A percentile compares a stretch with the other conserved stretches of the same genome.
These are phyloP conservation scores for Coffea humblotiana DNA, from an alignment of 305 asterid species.

Conservation along the genomic window DNA sequence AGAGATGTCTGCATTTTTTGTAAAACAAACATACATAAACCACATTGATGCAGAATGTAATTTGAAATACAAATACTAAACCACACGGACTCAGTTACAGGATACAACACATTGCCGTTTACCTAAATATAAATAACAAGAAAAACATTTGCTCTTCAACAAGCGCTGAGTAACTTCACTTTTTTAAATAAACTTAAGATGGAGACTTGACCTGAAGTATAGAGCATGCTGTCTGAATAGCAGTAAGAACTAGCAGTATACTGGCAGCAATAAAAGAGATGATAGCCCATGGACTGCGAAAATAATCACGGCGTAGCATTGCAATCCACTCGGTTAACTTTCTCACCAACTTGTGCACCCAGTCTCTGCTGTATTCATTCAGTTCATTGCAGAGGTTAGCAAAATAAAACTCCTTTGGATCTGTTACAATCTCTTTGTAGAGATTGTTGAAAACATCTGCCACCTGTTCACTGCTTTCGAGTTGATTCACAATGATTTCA, in stretches of 20 bases:
- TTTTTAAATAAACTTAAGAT: not conserved
- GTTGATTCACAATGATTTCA: constrained; percentile 12
- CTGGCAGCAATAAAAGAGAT: constrained; percentile 27
- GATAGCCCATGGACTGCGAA: constrained; percentile 34
- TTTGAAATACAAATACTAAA: no score
- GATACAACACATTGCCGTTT: no score
- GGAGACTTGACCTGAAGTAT: constrained; percentile 9
- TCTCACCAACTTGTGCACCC: constrained; percentile 16
- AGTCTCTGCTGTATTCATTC: constrained; percentile 24
- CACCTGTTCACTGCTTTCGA: constrained; percentile 12
- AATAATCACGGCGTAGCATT: constrained; percentile 22
- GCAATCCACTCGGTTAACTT: constrained; percentile 10
- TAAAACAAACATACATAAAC: no score
- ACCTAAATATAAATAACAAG: no score
- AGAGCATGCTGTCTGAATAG: constrained; percentile 24
- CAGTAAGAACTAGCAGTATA: constrained; percentile 27
- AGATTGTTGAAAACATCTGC: constrained; percentile 31
- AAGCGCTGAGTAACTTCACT: no score
- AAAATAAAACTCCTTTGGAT: constrained; percentile 19
- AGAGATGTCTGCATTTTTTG: no score
- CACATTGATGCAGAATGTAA: no score
- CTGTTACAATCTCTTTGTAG: constrained; percentile 22
- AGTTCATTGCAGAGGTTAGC: constrained; percentile 12
- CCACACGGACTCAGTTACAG: no score
- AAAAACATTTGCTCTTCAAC: no score